Evolutionary conservation across 805 yeast genomes (phyloP), one percentile per base, ranked within the genome.

Genomic region (Dipodascus albidus): DNA sequence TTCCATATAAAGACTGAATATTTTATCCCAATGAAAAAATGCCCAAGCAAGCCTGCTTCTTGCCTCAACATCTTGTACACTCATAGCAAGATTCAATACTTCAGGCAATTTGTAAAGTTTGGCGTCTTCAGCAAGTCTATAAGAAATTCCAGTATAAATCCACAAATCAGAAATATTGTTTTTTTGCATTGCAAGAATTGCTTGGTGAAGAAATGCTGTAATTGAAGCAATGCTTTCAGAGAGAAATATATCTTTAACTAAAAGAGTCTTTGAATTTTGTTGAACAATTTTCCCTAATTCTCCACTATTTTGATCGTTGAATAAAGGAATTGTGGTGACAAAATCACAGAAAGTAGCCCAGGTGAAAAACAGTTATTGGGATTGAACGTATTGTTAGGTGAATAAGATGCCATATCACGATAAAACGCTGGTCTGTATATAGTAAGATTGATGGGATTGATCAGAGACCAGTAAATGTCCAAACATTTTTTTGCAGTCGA

Each of bases 361-460:
- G 48, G 48, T 17, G 48, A 42, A 19, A 11, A 42, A 11, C 23
- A 42, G 11, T 42, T n/a, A 21, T 17, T 17, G 9, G 48, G 48
- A n/a, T n/a, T 17, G 20, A 21, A n/a, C 9, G 23, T 42, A 19
- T 42, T 42, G 19, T 42, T 21, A 21, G 48, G 20, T 11, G 23
- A n/a, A 21, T 42, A 42, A 11, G 19, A 21, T 17, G 48, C 48
- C 48, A 42, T 42, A 21, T 42, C 48, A 9, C 48, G 48, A 21
- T 11, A 42, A 42, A 42, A 42, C 20, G 48, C 48, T 19, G 48
- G 48, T 17, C 48, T n/a, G 20, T 42, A 42, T 9, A 42, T 42
- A 9, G 48, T 42, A 9, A 42, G 11, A 11, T 17, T 21, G 9
- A 42, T 11, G 17, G 48, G 48, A n/a, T 42, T n/a, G 11, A 42